These are phyloP conservation scores for Fusarium buxicola DNA, from an alignment of 2,329 filamentous ascomycete genomes.

Conservation along the genomic window DNA sequence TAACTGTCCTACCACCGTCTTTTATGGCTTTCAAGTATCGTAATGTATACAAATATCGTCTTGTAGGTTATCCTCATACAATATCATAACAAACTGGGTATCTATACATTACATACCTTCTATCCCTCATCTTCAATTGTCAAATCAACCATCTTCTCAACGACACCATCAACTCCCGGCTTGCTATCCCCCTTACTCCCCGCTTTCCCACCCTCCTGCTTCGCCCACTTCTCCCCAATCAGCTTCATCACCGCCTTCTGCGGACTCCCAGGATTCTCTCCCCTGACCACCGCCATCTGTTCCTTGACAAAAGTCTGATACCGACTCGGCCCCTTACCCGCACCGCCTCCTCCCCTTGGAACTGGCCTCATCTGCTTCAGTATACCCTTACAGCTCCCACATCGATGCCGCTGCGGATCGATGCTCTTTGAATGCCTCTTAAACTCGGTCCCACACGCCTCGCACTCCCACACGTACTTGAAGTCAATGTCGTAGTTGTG, in stretches of 20 bases:
- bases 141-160: constrained; percentile 43
- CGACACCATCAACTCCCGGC: constrained; percentile 35
- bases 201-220: constrained; percentile 54
- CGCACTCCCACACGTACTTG: constrained; percentile 90
- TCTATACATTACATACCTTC: constrained; percentile 3
- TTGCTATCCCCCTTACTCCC: constrained; percentile 24
- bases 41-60: neutral
- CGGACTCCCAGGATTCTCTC: constrained; percentile 65
- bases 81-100: constrained; percentile 11
- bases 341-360: constrained; percentile 56
- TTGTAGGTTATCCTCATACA: neutral
- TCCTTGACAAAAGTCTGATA: constrained; percentile 71
- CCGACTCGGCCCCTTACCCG: constrained; percentile 48
- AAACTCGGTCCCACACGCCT: constrained; percentile 75
- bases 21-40: too few relatives aligned
- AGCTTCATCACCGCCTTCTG: constrained; percentile 78
- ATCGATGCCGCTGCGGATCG: constrained; percentile 76
- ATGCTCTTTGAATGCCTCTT: constrained; percentile 90
- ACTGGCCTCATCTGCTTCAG: constrained; percentile 84
- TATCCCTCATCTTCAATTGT: constrained; percentile 40
- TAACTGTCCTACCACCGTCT: too few relatives aligned
- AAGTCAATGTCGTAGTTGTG: constrained; percentile 92
- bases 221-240: constrained; percentile 72
- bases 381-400: constrained; percentile 77
- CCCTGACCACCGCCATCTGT: constrained; percentile 72